These are phyloP conservation scores for Fraxinus sp. DNA, from an alignment of 305 asterid species.

Conservation along the genomic window DNA sequence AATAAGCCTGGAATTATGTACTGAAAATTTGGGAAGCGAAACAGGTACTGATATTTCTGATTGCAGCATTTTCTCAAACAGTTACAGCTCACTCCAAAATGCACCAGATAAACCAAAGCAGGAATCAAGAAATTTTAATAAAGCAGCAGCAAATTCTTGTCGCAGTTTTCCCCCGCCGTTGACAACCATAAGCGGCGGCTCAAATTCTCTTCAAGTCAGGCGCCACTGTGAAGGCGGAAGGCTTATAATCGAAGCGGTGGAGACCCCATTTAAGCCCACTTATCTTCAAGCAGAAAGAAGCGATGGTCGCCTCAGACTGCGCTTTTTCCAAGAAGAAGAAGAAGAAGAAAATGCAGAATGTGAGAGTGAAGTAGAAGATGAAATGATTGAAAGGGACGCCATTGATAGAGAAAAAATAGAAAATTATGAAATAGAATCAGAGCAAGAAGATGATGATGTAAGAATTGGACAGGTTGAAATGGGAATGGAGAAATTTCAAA, in stretches of 20 bases:
- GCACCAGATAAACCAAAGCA: not conserved
- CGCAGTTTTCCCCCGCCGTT: slow-evolving; percentile 67
- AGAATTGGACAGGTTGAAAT: slow-evolving; percentile 28
- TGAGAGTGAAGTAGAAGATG: slow-evolving; percentile 16
- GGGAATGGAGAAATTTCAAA: slow-evolving; percentile 43
- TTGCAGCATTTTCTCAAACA: slow-evolving; percentile 1
- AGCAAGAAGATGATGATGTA: slow-evolving; percentile 4
- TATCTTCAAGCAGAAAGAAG: slow-evolving; percentile 62
- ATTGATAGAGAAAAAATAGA: slow-evolving; percentile 16
- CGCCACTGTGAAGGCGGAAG: slow-evolving; percentile 57
- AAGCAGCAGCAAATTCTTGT: not conserved
- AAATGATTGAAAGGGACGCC: not conserved
- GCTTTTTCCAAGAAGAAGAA: slow-evolving; percentile 27
- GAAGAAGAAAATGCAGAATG: slow-evolving; percentile 26
- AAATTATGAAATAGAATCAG: not conserved
- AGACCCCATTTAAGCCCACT: slow-evolving; percentile 42
- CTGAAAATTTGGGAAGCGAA: slow-evolving; percentile 71
- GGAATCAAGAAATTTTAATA: not conserved
- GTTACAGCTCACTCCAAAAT: not conserved
- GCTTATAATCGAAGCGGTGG: slow-evolving; percentile 60
- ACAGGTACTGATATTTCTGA: slow-evolving; percentile 46
- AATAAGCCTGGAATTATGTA: slow-evolving; percentile 59
- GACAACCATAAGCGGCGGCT: slow-evolving; percentile 54
- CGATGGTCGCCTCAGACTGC: slow-evolving; percentile 63
- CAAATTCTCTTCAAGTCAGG: slow-evolving; percentile 48